phyloP scores from a whole-genome alignment of 2,329 filamentous ascomycete species.

The Diplodia seriata region DNA sequence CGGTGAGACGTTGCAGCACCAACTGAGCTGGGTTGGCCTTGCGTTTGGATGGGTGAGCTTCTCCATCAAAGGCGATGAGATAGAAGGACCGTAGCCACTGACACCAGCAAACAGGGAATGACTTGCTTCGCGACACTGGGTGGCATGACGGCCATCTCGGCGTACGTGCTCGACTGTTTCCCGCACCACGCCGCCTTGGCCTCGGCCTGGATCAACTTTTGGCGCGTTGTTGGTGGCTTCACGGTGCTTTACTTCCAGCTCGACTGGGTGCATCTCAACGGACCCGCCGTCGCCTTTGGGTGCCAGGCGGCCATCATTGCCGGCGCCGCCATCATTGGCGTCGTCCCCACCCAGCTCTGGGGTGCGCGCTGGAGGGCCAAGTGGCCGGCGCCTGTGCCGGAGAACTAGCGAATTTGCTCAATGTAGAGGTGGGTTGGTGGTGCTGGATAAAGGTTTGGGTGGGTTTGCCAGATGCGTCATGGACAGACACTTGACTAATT shows the following conservation, averaged over 20 bases:
- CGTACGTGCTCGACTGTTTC: constrained; percentile 46
- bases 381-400: constrained; percentile 34
- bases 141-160: constrained; percentile 45
- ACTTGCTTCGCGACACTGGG: constrained; percentile 45
- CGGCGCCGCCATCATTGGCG: constrained; percentile 38
- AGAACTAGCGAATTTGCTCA: constrained; percentile 10
- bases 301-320: constrained; percentile 46
- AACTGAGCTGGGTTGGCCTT: constrained; percentile 43
- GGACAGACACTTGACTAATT: neutral
- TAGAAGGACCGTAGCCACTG: neutral
- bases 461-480: no score
- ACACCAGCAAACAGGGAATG: constrained; percentile 36
- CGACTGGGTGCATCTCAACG: constrained; percentile 43
- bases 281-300: constrained; percentile 44
- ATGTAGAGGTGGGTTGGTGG: no score
- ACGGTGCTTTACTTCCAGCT: constrained; percentile 47
- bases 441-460: no score
- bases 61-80: no score
- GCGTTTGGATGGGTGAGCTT: constrained; percentile 43
- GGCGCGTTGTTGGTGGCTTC: constrained; percentile 45
- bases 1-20: constrained; percentile 45
- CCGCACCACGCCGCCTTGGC: constrained; percentile 44
- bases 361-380: constrained; percentile 39
- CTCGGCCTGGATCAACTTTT: constrained; percentile 45
- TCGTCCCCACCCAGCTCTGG: constrained; percentile 42